Percentiles rank a stretch among this genome's conserved stretches.
These are phyloP conservation scores for Thelephora aurantiotincta DNA, from an alignment of 768 basidiomycete genomes.

Conservation along the genomic window DNA sequence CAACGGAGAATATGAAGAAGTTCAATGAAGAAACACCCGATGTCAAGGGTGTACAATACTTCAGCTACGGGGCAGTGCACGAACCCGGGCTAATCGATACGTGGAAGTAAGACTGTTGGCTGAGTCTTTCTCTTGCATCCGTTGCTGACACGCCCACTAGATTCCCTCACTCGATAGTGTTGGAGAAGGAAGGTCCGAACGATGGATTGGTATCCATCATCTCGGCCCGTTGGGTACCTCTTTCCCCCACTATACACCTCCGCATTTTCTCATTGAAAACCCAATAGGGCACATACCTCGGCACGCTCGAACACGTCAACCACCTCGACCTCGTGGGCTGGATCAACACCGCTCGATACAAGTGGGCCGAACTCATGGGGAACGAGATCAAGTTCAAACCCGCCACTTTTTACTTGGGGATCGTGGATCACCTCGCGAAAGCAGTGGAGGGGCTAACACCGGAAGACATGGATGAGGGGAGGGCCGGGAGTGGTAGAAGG, in stretches of 20 bases:
- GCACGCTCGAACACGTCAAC: constrained; percentile 83
- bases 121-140: neutral
- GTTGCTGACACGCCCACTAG: constrained; percentile 5
- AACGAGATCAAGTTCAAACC: constrained; percentile 86
- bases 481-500: too few relatives aligned
- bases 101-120: constrained; percentile 38
- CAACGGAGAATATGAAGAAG: constrained; percentile 66
- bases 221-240: constrained; percentile 68
- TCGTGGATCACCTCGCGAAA: constrained; percentile 64
- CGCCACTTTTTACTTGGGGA: constrained; percentile 79
- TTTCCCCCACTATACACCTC: neutral
- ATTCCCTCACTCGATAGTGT: constrained; percentile 69
- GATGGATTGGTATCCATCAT: constrained; percentile 87
- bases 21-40: constrained; percentile 87
- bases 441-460: constrained; percentile 46
- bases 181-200: constrained; percentile 83
- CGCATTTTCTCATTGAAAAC: constrained; percentile 7
- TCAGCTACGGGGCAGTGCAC: constrained; percentile 90
- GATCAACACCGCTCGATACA: constrained; percentile 82
- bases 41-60: constrained; percentile 68
- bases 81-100: constrained; percentile 85
- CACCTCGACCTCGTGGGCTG: constrained; percentile 91
- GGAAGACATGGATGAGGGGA: neutral
- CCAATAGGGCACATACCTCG: constrained; percentile 78
- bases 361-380: constrained; percentile 81